Evolutionary conservation across 2,329 filamentous ascomycete genomes (phyloP).

Genomic region (Sporothrix variecibatus): DNA sequence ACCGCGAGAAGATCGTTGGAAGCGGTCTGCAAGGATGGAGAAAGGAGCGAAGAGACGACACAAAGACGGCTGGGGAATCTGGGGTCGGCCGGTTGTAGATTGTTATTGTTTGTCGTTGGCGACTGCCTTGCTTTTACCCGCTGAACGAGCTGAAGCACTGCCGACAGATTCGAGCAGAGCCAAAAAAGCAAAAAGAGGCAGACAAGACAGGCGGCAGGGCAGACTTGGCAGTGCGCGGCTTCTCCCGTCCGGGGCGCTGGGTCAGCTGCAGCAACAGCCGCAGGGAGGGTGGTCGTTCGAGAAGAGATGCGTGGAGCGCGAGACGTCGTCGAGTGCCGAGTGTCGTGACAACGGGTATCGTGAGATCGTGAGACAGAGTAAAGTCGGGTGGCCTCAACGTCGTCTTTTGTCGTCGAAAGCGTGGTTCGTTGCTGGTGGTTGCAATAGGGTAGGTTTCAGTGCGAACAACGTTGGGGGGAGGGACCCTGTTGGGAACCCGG

Average conservation of each 20-base stretch:
- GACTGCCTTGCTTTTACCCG: constrained; percentile 7
- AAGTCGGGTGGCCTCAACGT: neutral
- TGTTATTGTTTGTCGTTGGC: constrained; percentile 15
- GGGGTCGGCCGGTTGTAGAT: neutral
- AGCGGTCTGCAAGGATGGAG: constrained; percentile 35
- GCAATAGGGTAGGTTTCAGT: neutral
- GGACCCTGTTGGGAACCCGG: neutral
- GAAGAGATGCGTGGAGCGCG: neutral
- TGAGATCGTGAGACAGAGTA: neutral
- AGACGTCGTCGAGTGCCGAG: neutral
- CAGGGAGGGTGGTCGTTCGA: neutral
- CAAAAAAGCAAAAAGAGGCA: neutral
- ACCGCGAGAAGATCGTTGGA: neutral
- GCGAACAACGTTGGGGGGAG: neutral
- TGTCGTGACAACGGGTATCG: neutral
- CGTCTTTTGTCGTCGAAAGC: neutral
- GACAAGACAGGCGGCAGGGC: neutral
- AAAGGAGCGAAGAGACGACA: neutral
- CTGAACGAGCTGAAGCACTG: constrained; percentile 10
- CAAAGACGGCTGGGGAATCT: neutral
- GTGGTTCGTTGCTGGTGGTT: neutral
- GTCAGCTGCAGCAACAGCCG: constrained; percentile 4
- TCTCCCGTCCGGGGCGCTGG: constrained; percentile 15
- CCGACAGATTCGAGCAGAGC: neutral
- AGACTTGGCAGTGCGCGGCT: constrained; percentile 11